Evolutionary conservation across 1,284 basidiomycete species (phyloP), one percentile per base, ranked within the genome.

Genomic region (Puccinia novopanici): DNA sequence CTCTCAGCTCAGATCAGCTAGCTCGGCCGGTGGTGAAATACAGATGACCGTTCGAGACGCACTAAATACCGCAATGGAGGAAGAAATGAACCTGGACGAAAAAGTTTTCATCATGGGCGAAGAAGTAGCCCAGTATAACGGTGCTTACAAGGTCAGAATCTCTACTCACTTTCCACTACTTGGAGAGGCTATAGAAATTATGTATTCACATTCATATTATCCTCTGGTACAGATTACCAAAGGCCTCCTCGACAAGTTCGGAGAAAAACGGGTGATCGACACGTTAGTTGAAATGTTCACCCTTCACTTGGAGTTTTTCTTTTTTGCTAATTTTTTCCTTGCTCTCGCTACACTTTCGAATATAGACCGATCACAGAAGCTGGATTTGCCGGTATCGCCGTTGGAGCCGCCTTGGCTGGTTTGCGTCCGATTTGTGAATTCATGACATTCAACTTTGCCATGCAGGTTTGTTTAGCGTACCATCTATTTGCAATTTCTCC

Each of bases 361-460:
- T 40, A 37, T 48, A 96, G 94, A 0, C 94, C 94, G 82, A 98
- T 98, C 85, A 98, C 95, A 68, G 97, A 99, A 88, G 94, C 96
- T 91, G 97, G 97, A 86, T 99, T 99, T 87, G 92, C 94, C 86
- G 97, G 97, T 89, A 86, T 99, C 81, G 97, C 97, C 15, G 92
- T 95, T 82, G 97, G 97, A 86, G 91, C 97, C 81, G 97, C 93
- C 74, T 90, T 99, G 70, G 91, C 94, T 83, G 97, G 97, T 85
- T 90, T 99, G 77, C 90, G 95, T 84, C 97, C 97, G 82, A 90
- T 99, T 85, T 99, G 97, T 90, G 97, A 99, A 89, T 99, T 99
- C 89, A 99, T 97, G 94, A 97, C 94, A 13, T 96, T 94, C 83
- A 85, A 95, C 88, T 94, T 94, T 85, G 93, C 93, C 82, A 94